Conservation (phyloP, 495 filamentous ascomycete species). For the Thozetella sp. region DNA sequence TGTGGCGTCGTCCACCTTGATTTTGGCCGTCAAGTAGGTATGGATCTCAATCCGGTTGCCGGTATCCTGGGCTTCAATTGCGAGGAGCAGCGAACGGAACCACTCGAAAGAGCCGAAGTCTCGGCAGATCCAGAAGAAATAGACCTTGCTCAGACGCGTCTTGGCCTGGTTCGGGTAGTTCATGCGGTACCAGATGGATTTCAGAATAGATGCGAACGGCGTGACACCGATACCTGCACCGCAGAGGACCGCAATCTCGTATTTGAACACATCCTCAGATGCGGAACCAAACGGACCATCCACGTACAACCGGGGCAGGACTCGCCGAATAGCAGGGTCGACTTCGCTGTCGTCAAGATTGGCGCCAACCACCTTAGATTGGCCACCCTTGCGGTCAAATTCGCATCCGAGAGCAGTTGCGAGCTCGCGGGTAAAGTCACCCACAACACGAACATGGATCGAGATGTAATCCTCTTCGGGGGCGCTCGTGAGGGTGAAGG, state of each 20-base stretch:
- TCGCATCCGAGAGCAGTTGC: constrained; percentile 71
- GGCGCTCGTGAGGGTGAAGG: constrained; percentile 77
- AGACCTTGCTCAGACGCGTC: constrained; percentile 74
- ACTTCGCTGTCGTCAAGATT: constrained; percentile 58
- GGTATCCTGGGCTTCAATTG: constrained; percentile 82
- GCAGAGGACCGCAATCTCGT: constrained; percentile 68
- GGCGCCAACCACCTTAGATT: constrained; percentile 65
- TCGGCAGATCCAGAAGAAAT: constrained; percentile 85
- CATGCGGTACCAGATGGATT: constrained; percentile 85
- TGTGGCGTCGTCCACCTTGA: constrained; percentile 76
- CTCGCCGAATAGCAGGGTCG: constrained; percentile 68
- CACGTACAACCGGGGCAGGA: constrained; percentile 74
- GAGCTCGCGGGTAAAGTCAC: constrained; percentile 68
- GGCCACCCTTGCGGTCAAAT: constrained; percentile 57
- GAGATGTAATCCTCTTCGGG: constrained; percentile 84
- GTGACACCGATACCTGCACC: constrained; percentile 77
- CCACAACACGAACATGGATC: constrained; percentile 72
- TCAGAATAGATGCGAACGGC: constrained; percentile 76
- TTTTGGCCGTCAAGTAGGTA: constrained; percentile 74
- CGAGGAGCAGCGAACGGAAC: constrained; percentile 77
- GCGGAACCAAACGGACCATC: constrained; percentile 78
- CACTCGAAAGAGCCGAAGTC: constrained; percentile 81
- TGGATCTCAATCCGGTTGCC: constrained; percentile 79
- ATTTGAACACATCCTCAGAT: constrained; percentile 79
- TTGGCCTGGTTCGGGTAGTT: constrained; percentile 77